phyloP scores from a whole-genome alignment of 352 stramenopile species.

The Globisporangium spinosum region DNA sequence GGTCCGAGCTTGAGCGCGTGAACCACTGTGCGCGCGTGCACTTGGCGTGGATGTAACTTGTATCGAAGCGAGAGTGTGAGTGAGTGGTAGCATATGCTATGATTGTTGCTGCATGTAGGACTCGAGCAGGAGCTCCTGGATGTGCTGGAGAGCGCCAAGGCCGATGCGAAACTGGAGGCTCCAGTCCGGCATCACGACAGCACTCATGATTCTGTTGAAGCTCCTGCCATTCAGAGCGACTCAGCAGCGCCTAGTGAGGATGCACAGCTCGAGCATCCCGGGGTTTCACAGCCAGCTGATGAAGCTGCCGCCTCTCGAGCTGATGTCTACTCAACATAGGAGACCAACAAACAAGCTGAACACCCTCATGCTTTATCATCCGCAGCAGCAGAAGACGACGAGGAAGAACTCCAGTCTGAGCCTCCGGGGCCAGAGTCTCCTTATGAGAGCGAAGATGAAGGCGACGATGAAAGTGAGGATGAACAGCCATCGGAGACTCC shows the following conservation, averaged over 20 bases:
- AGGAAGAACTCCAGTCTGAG: neutral
- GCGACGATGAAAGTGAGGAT: neutral
- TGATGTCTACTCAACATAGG: neutral
- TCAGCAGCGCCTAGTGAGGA: no score
- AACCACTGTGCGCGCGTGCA: slow-evolving; percentile 21
- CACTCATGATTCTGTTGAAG: neutral
- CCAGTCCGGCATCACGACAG: neutral
- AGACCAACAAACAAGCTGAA: neutral
- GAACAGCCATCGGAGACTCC: neutral
- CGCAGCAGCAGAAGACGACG: neutral
- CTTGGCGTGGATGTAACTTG: neutral
- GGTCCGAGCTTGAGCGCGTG: slow-evolving; percentile 24
- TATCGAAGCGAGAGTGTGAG: neutral
- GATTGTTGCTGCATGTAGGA: slow-evolving; percentile 12
- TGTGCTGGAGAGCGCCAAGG: slow-evolving; percentile 1
- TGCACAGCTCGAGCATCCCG: neutral
- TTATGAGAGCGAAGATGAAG: neutral
- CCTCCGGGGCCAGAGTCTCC: neutral
- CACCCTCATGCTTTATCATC: neutral
- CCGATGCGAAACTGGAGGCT: neutral
- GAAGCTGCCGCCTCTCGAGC: neutral
- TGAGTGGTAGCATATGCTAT: neutral
- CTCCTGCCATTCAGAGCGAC: neutral
- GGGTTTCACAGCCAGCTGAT: neutral
- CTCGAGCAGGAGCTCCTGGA: slow-evolving; percentile 29